phyloP scores from a whole-genome alignment of 176 grass and related monocot genomes.

The Canna indica region DNA sequence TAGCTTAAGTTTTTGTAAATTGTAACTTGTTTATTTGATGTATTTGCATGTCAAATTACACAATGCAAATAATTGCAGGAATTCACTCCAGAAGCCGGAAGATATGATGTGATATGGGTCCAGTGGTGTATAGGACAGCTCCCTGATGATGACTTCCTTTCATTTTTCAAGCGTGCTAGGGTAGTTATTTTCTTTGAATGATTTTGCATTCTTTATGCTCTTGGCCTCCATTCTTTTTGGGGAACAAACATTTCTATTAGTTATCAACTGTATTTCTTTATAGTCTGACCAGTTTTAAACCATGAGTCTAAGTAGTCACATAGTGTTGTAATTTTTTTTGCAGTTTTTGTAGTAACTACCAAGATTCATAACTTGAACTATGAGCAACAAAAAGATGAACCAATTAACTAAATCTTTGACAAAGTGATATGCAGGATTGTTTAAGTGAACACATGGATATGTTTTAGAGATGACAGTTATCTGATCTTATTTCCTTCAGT shows the following conservation, averaged over 20 bases:
- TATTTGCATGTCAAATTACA: not conserved
- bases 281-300: too few species aligned
- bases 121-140: constrained; percentile 99
- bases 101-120: constrained; percentile 99
- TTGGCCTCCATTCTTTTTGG: not conserved
- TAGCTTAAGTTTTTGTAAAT: not conserved
- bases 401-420: not conserved
- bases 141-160: constrained; percentile 88
- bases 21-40: not conserved
- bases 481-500: not conserved
- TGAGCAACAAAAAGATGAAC: not conserved
- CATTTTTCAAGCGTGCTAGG: constrained; percentile 89
- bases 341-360: not conserved
- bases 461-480: not conserved
- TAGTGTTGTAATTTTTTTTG: too few species aligned
- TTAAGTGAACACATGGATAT: not conserved
- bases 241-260: not conserved
- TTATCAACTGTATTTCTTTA: too few species aligned
- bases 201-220: not conserved
- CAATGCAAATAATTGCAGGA: constrained; percentile 26
- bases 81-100: constrained; percentile 71
- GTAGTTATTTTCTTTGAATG: constrained; percentile 16
- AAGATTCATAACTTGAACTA: not conserved
- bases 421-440: not conserved
- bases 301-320: too few species aligned